A percentile compares a stretch with the other conserved stretches of the same genome.
These are phyloP conservation scores for Xylogone sp. DNA, from an alignment of 2,329 filamentous ascomycete genomes.

Conservation along the genomic window DNA sequence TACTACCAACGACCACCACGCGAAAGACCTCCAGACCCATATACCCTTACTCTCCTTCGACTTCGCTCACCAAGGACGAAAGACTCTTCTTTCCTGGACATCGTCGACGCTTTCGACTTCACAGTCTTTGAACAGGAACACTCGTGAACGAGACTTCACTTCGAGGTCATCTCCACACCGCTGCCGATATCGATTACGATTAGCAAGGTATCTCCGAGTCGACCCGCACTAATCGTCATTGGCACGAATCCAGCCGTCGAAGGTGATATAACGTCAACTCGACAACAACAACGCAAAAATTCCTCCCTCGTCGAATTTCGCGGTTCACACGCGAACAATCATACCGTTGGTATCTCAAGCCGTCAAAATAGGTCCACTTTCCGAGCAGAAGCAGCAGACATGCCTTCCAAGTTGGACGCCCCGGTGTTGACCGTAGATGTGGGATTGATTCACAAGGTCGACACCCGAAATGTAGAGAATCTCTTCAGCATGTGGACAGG, in stretches of 20 bases:
- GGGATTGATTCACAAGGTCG: slow-evolving; percentile 89
- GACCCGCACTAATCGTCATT: slow-evolving; percentile 4
- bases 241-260: background rate
- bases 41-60: background rate
- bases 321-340: slow-evolving; percentile 26
- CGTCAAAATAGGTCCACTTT: slow-evolving; percentile 21
- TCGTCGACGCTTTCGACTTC: background rate
- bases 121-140: background rate
- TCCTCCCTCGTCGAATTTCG: slow-evolving; percentile 9
- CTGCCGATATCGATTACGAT: slow-evolving; percentile 18
- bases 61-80: background rate
- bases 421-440: slow-evolving; percentile 90
- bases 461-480: slow-evolving; percentile 88
- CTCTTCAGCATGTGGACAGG: slow-evolving; percentile 97
- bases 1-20: background rate
- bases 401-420: slow-evolving; percentile 80
- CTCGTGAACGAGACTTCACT: background rate
- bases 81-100: background rate
- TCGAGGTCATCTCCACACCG: slow-evolving; percentile 3
- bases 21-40: background rate
- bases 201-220: slow-evolving; percentile 14
- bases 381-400: slow-evolving; percentile 36
- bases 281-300: slow-evolving; percentile 1
- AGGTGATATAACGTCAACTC: background rate
- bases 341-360: slow-evolving; percentile 22